Conservation (phyloP, 139 green algal species). For the Asterochloris sp. region DNA sequence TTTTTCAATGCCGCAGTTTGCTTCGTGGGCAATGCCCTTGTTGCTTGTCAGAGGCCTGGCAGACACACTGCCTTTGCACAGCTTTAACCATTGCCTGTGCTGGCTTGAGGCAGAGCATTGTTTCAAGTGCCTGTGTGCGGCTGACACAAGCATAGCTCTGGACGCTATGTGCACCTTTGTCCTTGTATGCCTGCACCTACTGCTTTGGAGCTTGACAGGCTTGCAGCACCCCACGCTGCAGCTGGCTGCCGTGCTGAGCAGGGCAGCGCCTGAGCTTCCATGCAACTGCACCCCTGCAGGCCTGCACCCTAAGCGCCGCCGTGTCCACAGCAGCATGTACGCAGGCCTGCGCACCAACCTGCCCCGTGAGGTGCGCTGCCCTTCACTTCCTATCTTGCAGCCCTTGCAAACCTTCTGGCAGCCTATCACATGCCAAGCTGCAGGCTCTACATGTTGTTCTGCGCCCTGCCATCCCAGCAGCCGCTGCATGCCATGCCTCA, state of each 20-base stretch:
- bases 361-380: slow-evolving; percentile 41
- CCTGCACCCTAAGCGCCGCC: background rate
- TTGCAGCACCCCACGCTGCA: background rate
- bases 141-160: background rate
- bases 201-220: too few relatives aligned
- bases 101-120: background rate
- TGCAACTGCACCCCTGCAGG: background rate
- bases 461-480: too few relatives aligned
- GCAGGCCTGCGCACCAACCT: slow-evolving; percentile 68
- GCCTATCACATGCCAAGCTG: too few relatives aligned
- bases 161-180: too few relatives aligned
- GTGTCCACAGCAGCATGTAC: slow-evolving; percentile 65
- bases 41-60: background rate
- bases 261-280: background rate
- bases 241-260: background rate
- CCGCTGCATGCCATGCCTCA: too few relatives aligned
- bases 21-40: background rate
- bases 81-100: background rate
- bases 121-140: background rate
- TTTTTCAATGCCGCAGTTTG: background rate
- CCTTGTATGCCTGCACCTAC: too few relatives aligned
- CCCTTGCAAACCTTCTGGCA: too few relatives aligned
- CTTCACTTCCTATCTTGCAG: too few relatives aligned
- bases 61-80: background rate
- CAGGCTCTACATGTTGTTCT: too few relatives aligned